Evolutionary conservation across 441 rosid genomes (phyloP), one percentile per base, ranked within the genome.

Genomic region (Rhodomyrtus psidioides): DNA sequence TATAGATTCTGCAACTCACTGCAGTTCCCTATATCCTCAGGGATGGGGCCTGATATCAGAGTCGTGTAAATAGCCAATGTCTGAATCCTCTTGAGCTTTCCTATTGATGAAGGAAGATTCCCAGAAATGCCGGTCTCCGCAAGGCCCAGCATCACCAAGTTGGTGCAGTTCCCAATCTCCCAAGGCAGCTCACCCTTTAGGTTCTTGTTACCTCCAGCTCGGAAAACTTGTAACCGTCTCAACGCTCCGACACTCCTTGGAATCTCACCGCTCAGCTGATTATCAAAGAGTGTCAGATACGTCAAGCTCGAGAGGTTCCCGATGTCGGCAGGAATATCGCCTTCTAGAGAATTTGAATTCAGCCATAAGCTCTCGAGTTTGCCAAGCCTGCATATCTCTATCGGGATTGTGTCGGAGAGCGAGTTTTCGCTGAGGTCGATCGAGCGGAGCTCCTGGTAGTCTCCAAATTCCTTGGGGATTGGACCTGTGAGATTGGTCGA

Each of bases 141-240:
- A 27, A 87, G 89, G 58, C 89, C 89, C 27, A 87, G 83, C 65
- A 85, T 84, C 65, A 82, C 84, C 89, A 87, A 70, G 24, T 83
- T 83, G 27, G 85, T 87, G 87, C 89, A 87, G 87, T 87, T 87
- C 74, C 89, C 89, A 27, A 87, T 87, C 83, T 87, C 89, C 60
- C 42, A 53, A 44, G 89, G 89, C 42, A 87, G 76, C 81, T 82
- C 79, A 15, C 89, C 89, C 56, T 84, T 55, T 9, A 87, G 82
- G 81, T 87, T 84, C 84, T 84, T 85, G 60, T 87, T 87, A 28
- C 89, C 89, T 24, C 89, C 89, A 23, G 89, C 87, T 24, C 89
- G 86, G 84, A 87, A 82, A 42, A 87, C 85, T 70, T 87, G 85
- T 53, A 87, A n/a, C 81, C 27, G 53, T 58, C 83, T 85, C 87